Conservation (phyloP, 352 stramenopile genomes). For the Elongisporangium undulatum region DNA sequence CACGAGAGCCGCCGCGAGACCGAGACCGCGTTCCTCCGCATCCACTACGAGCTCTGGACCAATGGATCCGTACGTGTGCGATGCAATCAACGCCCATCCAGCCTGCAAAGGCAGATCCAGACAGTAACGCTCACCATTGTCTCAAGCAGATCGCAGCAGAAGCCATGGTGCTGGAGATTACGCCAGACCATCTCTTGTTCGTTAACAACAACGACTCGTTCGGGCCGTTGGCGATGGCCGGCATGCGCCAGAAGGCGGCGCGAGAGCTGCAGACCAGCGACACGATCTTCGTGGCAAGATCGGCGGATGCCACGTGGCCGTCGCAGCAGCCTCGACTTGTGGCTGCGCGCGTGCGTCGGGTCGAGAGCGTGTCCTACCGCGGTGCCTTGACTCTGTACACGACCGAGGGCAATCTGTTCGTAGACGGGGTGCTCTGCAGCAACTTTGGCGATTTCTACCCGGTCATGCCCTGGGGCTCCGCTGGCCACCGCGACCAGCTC, state of each 20-base stretch:
- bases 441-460: conserved; percentile 78
- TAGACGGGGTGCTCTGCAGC: conserved; percentile 65
- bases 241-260: conserved; percentile 38
- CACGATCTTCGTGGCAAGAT: conserved; percentile 24
- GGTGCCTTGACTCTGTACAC: conserved; percentile 63
- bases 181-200: conserved; percentile 45
- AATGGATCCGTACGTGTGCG: conserved; percentile 18
- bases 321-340: conserved; percentile 13
- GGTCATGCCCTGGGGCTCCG: conserved; percentile 9
- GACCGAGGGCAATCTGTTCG: conserved; percentile 56
- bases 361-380: not conserved
- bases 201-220: conserved; percentile 5
- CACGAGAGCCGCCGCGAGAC: conserved; percentile 25
- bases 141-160: conserved; percentile 3
- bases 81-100: conserved; percentile 1
- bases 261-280: conserved; percentile 41
- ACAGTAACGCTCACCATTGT: not conserved
- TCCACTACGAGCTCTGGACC: conserved; percentile 20
- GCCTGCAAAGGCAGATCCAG: conserved; percentile 11
- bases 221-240: conserved; percentile 4
- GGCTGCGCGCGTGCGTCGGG: conserved; percentile 8
- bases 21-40: conserved; percentile 20
- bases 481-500: conserved; percentile 27
- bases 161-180: conserved; percentile 26
- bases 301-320: conserved; percentile 1